Base-by-base conservation (phyloP, 2,329 filamentous ascomycete species). In the Pleoardoris graminearum region DNA sequence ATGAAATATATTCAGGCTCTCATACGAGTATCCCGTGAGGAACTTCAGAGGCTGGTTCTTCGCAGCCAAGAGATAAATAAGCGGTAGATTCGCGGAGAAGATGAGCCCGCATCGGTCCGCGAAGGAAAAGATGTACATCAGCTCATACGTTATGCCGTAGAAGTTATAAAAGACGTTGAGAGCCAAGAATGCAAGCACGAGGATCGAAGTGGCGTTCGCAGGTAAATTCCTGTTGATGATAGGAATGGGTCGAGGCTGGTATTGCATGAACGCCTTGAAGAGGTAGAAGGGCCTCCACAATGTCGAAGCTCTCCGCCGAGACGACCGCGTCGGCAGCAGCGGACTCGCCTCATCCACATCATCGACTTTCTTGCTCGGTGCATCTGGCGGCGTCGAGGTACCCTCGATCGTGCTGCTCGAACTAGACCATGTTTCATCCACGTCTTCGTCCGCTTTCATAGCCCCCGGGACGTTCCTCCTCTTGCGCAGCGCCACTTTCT, bases 1-100 rank as follows among this genome's bases (percentile, higher is more conserved):
- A 65, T 88, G 85, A 50, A 87, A 80, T 39, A 88, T 81, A 64
- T 88, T 87, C 36, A 88, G 74, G 4, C 82, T 79, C 68, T 88
- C 85, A 62, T 88, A 88, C 0, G 84, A 87, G 56, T 81, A 80
- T 3, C 85, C 84, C 0, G 85, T 87, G 16, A 88, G 72, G 1
- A 77, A 60, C 52, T 82, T 81, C 29, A 88, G 64, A 0, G 85
- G 85, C 56, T 87, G 85, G 53, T 85, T 88, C 67, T 88, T 89
- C 27, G 86, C 85, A 1, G 82, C 80, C 3, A 88, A 75, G 4
- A 88, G 73, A 65, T 88, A 88, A 3, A 88, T 75, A 33, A 81
- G 68, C 3, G 80, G 79, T 1, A 82, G 68, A 50, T 82, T 82
- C 10, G 76, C 74, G 14, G 75, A 75, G 59, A 82, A 81, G 2